Evolutionary conservation across 2,329 filamentous ascomycete genomes (phyloP), one percentile per base, ranked within the genome.

Genomic region (Scopulariopsis brevicaulis): DNA sequence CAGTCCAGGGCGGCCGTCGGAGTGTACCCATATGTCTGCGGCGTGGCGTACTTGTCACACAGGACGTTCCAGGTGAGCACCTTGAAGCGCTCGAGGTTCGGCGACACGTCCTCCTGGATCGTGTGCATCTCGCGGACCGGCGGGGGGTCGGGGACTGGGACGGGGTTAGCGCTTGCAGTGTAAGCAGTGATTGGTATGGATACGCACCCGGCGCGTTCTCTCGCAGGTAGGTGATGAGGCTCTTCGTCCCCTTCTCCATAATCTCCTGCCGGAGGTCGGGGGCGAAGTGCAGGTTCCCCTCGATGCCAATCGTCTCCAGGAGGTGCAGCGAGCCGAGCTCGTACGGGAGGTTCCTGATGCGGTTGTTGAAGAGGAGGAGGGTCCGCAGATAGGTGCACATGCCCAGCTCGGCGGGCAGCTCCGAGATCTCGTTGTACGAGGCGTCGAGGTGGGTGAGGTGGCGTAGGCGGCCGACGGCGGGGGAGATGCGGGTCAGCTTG

Each of bases 11-110:
- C 90, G 58, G 81, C 82, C 18, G 86, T 86, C 2, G 94, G 89
- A 0, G 91, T 93, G 70, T 97, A 97, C 51, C 93, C 93, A 69
- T 96, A 97, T 61, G 89, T 84, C 58, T 85, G 80, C 58, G 84
- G 79, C 0, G 92, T 96, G 4, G 92, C 92, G 65, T 94, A 96
- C 66, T 91, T 90, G 71, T 96, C 91, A 72, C 93, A 96, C 12
- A 99, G 81, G 53, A 93, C 96, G 70, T 99, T 99, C 85, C 94
- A 96, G 24, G 90, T 95, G 61, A 97, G 79, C 10, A 96, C 86
- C 59, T 89, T 90, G 69, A 97, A 84, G 57, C 84, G 86, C 66
- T 96, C 83, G 61, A 83, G 71, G 57, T 68, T 76, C 1, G 78
- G 65, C 70, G 74, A 78, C 58, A 78, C 76, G 62, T 87, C 86